Evolutionary conservation across 176 grass and related monocot genomes (phyloP), one percentile per base, ranked within the genome.

Genomic region (Juncus inflexus): DNA sequence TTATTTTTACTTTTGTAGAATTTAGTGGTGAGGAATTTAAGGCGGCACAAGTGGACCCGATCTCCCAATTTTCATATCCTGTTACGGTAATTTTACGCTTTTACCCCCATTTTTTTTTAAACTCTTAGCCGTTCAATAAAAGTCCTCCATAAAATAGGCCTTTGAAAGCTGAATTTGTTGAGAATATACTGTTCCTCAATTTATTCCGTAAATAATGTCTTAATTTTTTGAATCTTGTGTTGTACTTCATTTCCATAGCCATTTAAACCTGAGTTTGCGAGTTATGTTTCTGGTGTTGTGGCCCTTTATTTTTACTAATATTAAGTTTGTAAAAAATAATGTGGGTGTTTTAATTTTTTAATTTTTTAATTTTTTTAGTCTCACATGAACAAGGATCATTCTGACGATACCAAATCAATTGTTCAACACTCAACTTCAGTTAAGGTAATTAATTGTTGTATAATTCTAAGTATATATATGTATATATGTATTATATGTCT

Each of bases 361-460:
- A 9, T 58, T 14, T 63, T 55, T 81, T 3, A 55, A 61, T 64
- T 10, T 55, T 28, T 75, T 19, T 68, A 97, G 92, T 76, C 69
- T 64, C 92, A 97, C 78, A 97, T 97, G 92, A 97, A 97, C 63
- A 89, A 71, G 71, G 92, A 97, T 89, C 92, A 97, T 64, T 37
- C 80, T n/a, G 72, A 97, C 69, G 94, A 97, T 73, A 97, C 94
- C 47, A 91, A 89, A 72, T 80, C 88, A 37, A 97, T 97, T 16
- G 88, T 89, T 43, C 88, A 92, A 82, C 52, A 92, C 42, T 89
- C 85, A 3, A 97, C 83, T 58, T 80, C 58, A 67, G 75, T 92
- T 77, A 91, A 86, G 88, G 94, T 82, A 79, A 77, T 64, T 72
- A 6, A 47, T 47, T 6, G 4, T 1, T 47, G 9, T 47, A 9